Percentiles rank a stretch among this genome's conserved stretches.
Conservation (phyloP, 148 eudicot genomes). For the Vaccinium corymbosum region DNA sequence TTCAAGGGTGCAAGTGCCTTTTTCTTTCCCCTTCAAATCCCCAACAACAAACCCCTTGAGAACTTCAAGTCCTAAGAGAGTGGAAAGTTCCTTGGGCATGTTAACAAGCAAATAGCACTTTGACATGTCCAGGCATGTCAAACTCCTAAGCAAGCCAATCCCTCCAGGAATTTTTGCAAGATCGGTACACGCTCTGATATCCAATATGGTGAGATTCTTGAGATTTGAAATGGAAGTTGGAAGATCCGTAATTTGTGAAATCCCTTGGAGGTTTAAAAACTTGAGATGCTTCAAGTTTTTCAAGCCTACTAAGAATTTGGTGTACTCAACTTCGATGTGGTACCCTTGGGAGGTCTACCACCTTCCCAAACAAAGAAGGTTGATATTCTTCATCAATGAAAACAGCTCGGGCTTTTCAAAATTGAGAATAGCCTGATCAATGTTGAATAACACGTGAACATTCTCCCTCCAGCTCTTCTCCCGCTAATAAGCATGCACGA, state of each 20-base stretch:
- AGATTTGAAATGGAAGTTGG: conserved; percentile 23
- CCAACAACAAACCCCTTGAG: conserved; percentile 41
- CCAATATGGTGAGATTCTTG: conserved; percentile 20
- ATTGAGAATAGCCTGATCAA: conserved; percentile 19
- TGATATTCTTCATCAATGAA: conserved; percentile 23
- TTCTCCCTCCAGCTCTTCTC: not conserved
- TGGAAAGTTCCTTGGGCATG: conserved; percentile 29
- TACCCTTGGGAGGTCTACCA: not conserved
- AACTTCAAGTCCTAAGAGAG: conserved; percentile 30
- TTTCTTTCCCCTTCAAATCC: not conserved
- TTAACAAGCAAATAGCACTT: conserved; percentile 32
- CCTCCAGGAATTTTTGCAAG: no score
- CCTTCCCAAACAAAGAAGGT: conserved; percentile 19
- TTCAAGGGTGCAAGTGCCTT: conserved; percentile 21
- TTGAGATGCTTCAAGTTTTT: conserved; percentile 21
- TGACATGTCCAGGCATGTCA: conserved; percentile 41
- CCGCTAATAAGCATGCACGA: conserved; percentile 4
- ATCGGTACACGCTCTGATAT: no score
- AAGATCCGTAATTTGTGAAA: conserved; percentile 31
- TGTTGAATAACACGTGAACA: conserved; percentile 28
- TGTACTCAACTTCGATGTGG: conserved; percentile 34
- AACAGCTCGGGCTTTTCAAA: conserved; percentile 25
- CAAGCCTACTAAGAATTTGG: conserved; percentile 18
- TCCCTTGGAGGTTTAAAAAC: conserved; percentile 39
- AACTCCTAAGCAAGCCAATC: conserved; percentile 26